A percentile compares a stretch with the other conserved stretches of the same genome.
Evolutionary conservation across 495 filamentous ascomycete species (phyloP).

Genomic region (Barbatosphaeria neglecta): DNA sequence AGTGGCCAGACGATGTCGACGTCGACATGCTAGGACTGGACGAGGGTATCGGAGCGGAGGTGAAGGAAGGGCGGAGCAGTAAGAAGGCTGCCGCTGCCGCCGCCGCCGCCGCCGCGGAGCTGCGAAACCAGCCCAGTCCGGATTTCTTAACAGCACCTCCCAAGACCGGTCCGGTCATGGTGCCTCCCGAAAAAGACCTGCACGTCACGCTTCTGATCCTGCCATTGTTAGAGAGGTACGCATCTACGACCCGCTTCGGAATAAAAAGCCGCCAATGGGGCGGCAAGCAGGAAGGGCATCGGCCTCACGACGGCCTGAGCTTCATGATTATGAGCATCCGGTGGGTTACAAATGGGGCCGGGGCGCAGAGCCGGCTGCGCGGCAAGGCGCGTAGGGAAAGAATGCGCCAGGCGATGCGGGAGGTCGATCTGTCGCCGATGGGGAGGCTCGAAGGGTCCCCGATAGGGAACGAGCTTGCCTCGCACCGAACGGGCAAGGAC

Average conservation of each 20-base stretch:
- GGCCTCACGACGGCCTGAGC: constrained; percentile 73
- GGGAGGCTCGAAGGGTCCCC: constrained; percentile 8
- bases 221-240: constrained; percentile 65
- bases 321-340: constrained; percentile 68
- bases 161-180: constrained; percentile 34
- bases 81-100: constrained; percentile 1
- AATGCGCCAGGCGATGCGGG: constrained; percentile 33
- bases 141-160: constrained; percentile 31
- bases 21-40: constrained; percentile 54
- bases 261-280: constrained; percentile 69
- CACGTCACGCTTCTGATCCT: constrained; percentile 79
- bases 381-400: constrained; percentile 36
- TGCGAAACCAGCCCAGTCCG: constrained; percentile 13
- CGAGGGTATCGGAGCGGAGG: constrained; percentile 17
- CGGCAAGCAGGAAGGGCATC: constrained; percentile 23
- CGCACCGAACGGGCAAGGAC: neutral
- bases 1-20: constrained; percentile 66
- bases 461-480: neutral
- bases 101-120: constrained; percentile 9
- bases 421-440: constrained; percentile 22
- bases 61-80: constrained; percentile 9
- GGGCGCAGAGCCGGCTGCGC: constrained; percentile 43
- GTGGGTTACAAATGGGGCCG: constrained; percentile 65
- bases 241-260: constrained; percentile 60
- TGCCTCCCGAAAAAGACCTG: constrained; percentile 56